Percentiles rank a stretch among this genome's conserved stretches.
phyloP scores from a whole-genome alignment of 1,284 basidiomycete genomes.

The Cutaneotrichosporon cavernicola region DNA sequence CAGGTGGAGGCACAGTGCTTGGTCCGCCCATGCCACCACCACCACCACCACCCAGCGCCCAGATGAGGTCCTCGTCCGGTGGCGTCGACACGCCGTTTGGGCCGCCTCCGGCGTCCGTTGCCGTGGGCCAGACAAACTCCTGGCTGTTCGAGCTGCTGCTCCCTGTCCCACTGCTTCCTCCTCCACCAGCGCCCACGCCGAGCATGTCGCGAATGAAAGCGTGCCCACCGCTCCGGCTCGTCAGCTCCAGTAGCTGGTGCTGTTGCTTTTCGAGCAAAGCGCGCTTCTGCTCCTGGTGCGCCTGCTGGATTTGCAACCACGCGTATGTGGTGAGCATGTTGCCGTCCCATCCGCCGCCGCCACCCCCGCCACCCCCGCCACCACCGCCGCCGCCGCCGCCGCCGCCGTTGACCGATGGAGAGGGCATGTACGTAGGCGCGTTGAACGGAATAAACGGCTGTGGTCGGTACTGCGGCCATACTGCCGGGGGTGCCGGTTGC shows the following conservation, averaged over 20 bases:
- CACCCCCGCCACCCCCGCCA: neutral
- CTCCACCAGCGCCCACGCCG: conserved; percentile 9
- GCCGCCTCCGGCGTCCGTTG: neutral
- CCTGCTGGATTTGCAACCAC: conserved; percentile 50
- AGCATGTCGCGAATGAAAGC: conserved; percentile 26
- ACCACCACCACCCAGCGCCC: conserved; percentile 24
- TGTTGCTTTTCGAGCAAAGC: conserved; percentile 45
- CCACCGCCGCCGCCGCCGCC: neutral
- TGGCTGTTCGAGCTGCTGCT: conserved; percentile 7
- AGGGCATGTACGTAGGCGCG: conserved; percentile 7
- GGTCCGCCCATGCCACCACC: conserved; percentile 6
- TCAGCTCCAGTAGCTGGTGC: conserved; percentile 44
- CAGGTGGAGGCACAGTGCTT: neutral
- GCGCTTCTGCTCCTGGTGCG: conserved; percentile 49
- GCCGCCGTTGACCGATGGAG: neutral
- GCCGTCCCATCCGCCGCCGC: conserved; percentile 34
- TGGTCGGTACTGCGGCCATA: neutral
- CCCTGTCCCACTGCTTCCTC: conserved; percentile 4
- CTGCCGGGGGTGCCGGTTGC: conserved; percentile 1
- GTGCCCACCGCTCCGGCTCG: conserved; percentile 16
- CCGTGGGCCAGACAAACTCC: conserved; percentile 28
- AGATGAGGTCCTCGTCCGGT: conserved; percentile 26
- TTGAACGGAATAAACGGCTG: conserved; percentile 10
- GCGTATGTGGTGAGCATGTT: conserved; percentile 43
- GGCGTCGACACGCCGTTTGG: conserved; percentile 15